Conservation (phyloP, 495 filamentous ascomycete genomes). For the Sordaria brevicollis region DNA sequence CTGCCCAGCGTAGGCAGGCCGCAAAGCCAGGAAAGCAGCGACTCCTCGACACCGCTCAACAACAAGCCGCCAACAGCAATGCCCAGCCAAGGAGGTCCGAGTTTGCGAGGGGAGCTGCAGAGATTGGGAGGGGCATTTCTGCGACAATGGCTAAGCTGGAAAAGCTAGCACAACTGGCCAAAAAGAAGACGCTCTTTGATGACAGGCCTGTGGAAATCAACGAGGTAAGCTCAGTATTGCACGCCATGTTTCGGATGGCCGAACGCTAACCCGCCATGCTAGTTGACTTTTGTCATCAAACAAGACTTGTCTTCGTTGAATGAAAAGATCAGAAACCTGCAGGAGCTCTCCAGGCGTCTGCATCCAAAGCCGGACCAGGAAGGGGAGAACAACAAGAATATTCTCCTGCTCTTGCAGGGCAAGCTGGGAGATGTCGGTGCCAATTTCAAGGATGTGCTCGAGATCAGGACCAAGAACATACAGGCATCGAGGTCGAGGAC, state of each 20-base stretch:
- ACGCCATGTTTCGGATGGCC: constrained; percentile 7
- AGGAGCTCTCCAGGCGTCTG: constrained; percentile 55
- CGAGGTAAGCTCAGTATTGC: constrained; percentile 53
- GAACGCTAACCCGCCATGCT: background rate
- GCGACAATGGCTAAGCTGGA: constrained; percentile 91
- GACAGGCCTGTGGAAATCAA: constrained; percentile 94
- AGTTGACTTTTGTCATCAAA: constrained; percentile 66
- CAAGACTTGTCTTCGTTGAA: constrained; percentile 90
- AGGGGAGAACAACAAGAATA: constrained; percentile 95
- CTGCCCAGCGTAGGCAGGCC: constrained; percentile 65
- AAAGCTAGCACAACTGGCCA: constrained; percentile 86
- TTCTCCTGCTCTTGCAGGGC: constrained; percentile 84
- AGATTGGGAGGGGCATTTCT: constrained; percentile 83
- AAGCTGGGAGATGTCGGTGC: constrained; percentile 89
- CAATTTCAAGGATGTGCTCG: constrained; percentile 94
- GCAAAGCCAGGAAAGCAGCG: constrained; percentile 66
- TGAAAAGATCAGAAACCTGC: constrained; percentile 70
- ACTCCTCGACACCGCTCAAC: constrained; percentile 65
- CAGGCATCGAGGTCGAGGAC: constrained; percentile 86
- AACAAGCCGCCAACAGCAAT: constrained; percentile 55
- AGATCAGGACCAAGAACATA: constrained; percentile 96
- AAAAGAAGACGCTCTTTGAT: constrained; percentile 94
- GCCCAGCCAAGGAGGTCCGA: constrained; percentile 50
- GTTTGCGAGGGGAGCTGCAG: constrained; percentile 80
- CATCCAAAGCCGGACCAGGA: constrained; percentile 77